Evolutionary conservation across 148 eudicot species (phyloP).

Genomic region (Rheum nobile): DNA sequence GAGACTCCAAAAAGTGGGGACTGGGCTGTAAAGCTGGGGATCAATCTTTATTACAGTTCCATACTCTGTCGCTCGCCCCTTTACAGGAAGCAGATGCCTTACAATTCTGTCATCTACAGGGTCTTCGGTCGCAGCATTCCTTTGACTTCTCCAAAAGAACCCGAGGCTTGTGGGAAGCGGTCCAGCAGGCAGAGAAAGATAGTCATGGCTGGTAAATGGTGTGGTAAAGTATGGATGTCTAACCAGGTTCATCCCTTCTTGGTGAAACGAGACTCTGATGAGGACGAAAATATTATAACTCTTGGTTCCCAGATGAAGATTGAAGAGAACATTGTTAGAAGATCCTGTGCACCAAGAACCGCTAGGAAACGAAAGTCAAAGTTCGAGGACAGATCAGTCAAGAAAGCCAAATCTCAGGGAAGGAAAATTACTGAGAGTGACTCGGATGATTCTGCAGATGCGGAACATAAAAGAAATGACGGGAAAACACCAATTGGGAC

Average conservation of each 20-base stretch:
- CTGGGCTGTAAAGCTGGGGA: conserved; percentile 90
- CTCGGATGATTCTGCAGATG: conserved; percentile 21
- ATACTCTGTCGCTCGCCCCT: conserved; percentile 89
- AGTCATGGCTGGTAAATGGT: conserved; percentile 89
- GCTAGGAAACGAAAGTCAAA: conserved; percentile 48
- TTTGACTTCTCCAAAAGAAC: conserved; percentile 18
- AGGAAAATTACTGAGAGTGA: conserved; percentile 19
- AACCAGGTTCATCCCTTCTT: conserved; percentile 82
- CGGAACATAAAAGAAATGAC: conserved; percentile 29
- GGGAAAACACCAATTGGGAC: conserved; percentile 22
- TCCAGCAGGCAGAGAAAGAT: conserved; percentile 56
- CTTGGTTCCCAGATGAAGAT: conserved; percentile 18
- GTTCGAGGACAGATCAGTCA: conserved; percentile 17
- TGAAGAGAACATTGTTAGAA: conserved; percentile 24
- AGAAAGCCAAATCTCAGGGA: conserved; percentile 28
- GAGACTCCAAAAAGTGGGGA: conserved; percentile 72
- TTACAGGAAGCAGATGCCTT: conserved; percentile 91
- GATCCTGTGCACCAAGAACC: conserved; percentile 19
- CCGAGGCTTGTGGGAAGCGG: conserved; percentile 23
- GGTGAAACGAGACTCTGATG: conserved; percentile 36
- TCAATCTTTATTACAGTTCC: conserved; percentile 83
- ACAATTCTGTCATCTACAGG: conserved; percentile 60
- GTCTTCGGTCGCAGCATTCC: conserved; percentile 66
- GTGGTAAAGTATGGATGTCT: conserved; percentile 98
- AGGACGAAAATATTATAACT: conserved; percentile 32